Base-by-base conservation (phyloP, 768 basidiomycete genomes). In the Suillus alpinus region DNA sequence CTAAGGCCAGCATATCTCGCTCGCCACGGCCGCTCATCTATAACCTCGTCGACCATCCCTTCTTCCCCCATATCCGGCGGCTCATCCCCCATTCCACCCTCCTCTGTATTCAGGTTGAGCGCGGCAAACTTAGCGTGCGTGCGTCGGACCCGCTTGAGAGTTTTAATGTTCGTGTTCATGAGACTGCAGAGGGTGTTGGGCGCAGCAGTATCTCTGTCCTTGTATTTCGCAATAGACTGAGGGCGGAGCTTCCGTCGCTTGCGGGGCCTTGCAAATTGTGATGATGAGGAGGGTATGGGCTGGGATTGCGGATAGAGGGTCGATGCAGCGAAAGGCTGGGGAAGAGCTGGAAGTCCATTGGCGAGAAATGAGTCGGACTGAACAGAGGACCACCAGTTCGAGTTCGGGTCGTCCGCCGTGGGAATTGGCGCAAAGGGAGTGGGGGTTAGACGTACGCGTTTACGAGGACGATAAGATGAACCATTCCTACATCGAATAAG, bases 161-260 rank as follows among this genome's bases (percentile, higher is more conserved):
- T 89, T 64, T 80, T 84, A 60, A 94, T 85, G 67, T 94, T 94
- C 56, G 77, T 77, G 69, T 89, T 92, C 86, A 94, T 92, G 57
- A 86, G 66, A 16, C 74, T 75, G n/a, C 92, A 76, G 20, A 94
- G 73, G 1, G 87, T 80, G 53, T 80, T 68, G 70, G 77, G 68
- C 18, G 69, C 66, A 40, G 58, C 64, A 49, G 60, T 61, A 23
- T 37, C 62, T 40, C 44, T 66, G 14, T 13, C 46, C 43, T 49
- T 66, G 46, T 29, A 66, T 12, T 57, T 57, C 46, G 66, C 68
- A 71, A 62, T 68, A 65, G 62, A 59, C 65, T 72, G 57, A 64
- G 72, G 47, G 13, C 31, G 61, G 6, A 31, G 44, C 50, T 64
- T 59, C 51, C 37, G 53, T 26, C 56, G 53, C 59, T 39, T 52